phyloP scores from a whole-genome alignment of 1,139 yeast species.

The Saccharomycopsis phalli region DNA sequence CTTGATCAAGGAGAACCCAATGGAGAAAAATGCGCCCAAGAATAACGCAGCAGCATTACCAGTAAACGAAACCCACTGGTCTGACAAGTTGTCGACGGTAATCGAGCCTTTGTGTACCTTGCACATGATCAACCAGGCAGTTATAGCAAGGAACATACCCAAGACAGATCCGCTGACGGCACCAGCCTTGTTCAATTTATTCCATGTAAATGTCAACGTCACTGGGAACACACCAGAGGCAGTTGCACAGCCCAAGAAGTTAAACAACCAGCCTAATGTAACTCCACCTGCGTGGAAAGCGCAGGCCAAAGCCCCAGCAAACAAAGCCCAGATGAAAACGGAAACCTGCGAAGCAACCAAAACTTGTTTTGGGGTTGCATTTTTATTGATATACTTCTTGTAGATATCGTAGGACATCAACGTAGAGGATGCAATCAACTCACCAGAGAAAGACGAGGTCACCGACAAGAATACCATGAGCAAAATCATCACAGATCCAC shows the following conservation, averaged over 20 bases:
- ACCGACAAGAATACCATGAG: slow-evolving; percentile 42
- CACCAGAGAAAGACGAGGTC: slow-evolving; percentile 42
- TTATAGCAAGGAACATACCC: slow-evolving; percentile 42
- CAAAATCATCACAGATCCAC: slow-evolving; percentile 36
- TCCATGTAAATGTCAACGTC: slow-evolving; percentile 35
- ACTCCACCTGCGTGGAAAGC: slow-evolving; percentile 35
- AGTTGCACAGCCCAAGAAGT: slow-evolving; percentile 36
- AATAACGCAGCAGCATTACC: slow-evolving; percentile 26
- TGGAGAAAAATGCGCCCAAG: slow-evolving; percentile 29
- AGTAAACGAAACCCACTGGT: slow-evolving; percentile 26
- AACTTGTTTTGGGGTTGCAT: slow-evolving; percentile 35
- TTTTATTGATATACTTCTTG: slow-evolving; percentile 36
- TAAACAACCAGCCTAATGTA: slow-evolving; percentile 33
- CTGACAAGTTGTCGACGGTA: slow-evolving; percentile 22
- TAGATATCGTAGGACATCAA: slow-evolving; percentile 39
- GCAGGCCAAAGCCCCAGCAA: slow-evolving; percentile 34
- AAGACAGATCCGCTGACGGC: slow-evolving; percentile 36
- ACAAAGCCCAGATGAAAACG: slow-evolving; percentile 32
- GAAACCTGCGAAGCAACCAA: slow-evolving; percentile 33
- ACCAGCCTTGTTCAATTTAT: slow-evolving; percentile 30
- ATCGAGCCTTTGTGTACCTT: slow-evolving; percentile 27
- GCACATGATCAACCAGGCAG: slow-evolving; percentile 40
- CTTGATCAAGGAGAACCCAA: slow-evolving; percentile 27
- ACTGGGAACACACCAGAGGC: slow-evolving; percentile 38
- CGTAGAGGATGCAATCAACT: slow-evolving; percentile 40